phyloP scores from a whole-genome alignment of 192 early-diverging fungal genomes.

The Cetraspora pellucida region DNA sequence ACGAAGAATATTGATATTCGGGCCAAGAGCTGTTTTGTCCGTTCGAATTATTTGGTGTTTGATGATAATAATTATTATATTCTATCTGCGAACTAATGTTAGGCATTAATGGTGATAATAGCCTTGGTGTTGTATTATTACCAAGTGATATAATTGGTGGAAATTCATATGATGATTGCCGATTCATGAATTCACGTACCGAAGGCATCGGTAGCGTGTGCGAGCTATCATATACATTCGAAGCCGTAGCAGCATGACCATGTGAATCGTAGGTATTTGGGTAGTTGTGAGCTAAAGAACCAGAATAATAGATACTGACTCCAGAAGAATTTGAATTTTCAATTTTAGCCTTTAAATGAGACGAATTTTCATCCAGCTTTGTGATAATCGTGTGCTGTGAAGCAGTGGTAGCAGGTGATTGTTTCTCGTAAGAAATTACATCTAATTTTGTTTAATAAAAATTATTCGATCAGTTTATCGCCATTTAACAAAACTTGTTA shows the following conservation, averaged over 20 bases:
- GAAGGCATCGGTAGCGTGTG: conserved; percentile 14
- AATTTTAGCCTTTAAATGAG: conserved; percentile 19
- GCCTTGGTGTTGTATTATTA: conserved; percentile 6
- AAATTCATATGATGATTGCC: conserved; percentile 19
- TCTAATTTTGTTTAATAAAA: background rate
- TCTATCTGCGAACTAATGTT: conserved; percentile 5
- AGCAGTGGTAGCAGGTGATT: background rate
- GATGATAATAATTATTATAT: background rate
- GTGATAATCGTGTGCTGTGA: conserved; percentile 2
- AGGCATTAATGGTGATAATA: conserved; percentile 7
- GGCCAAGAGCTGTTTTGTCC: background rate
- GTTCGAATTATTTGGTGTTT: background rate
- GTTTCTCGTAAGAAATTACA: background rate
- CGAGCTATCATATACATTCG: background rate
- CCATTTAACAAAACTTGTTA: background rate
- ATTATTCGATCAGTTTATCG: background rate
- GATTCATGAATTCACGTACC: background rate
- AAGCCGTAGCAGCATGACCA: background rate
- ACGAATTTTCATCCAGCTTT: background rate
- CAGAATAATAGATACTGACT: background rate
- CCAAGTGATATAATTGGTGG: conserved; percentile 12
- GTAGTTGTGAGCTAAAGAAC: background rate
- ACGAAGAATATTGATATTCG: conserved; percentile 14
- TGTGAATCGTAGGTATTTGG: background rate
- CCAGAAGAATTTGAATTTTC: conserved; percentile 7